These are phyloP conservation scores for Mucor sp. DNA, from an alignment of 371 early-diverging fungal genomes.

Conservation along the genomic window DNA sequence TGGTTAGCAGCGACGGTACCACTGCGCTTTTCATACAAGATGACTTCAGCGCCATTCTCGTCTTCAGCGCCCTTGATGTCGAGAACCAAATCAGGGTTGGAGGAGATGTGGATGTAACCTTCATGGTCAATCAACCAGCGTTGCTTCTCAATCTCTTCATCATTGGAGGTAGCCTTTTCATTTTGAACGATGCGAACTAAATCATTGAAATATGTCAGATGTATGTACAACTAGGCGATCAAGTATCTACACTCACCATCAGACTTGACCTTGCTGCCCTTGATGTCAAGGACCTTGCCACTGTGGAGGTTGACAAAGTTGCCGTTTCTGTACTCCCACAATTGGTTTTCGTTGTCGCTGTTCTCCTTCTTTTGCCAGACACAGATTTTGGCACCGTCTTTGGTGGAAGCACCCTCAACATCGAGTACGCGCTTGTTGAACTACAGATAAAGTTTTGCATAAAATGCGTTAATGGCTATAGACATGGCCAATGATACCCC, in stretches of 20 bases:
- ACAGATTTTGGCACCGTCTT: conserved; percentile 25
- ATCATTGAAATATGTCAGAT: background rate
- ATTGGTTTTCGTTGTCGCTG: conserved; percentile 24
- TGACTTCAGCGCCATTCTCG: conserved; percentile 32
- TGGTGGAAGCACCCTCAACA: conserved; percentile 27
- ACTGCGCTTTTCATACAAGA: conserved; percentile 28
- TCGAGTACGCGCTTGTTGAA: conserved; percentile 32
- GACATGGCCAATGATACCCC: background rate
- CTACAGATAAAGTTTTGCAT: background rate
- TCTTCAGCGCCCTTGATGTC: conserved; percentile 37
- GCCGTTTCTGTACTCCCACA: conserved; percentile 32
- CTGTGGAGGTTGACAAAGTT: conserved; percentile 24
- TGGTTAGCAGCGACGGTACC: conserved; percentile 31
- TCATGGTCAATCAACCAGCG: conserved; percentile 75
- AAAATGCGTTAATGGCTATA: background rate
- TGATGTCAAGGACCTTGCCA: conserved; percentile 31
- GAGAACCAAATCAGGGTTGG: conserved; percentile 25
- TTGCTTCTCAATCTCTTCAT: conserved; percentile 76
- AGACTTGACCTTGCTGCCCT: conserved; percentile 21
- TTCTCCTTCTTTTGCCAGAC: conserved; percentile 23
- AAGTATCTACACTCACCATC: background rate
- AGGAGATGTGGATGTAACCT: conserved; percentile 56
- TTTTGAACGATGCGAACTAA: conserved; percentile 27
- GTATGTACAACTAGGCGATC: background rate
- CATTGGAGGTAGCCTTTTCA: conserved; percentile 6